Conservation (phyloP, 768 basidiomycete genomes). For the Russula emetica region DNA sequence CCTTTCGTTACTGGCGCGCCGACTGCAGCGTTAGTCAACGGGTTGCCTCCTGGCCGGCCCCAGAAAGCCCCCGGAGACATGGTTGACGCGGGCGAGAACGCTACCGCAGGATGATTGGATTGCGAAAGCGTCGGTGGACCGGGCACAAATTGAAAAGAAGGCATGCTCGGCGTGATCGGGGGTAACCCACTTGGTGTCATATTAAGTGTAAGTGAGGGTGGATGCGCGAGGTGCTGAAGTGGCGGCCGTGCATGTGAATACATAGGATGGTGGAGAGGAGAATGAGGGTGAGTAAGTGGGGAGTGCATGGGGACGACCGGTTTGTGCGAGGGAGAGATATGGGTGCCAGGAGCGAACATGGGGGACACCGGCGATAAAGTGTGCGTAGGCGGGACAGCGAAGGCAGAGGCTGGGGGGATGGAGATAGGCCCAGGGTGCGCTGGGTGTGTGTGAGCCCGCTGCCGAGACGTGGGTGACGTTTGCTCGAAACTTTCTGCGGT, state of each 20-base stretch:
- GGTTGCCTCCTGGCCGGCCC: slow-evolving; percentile 50
- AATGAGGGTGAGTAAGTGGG: slow-evolving; percentile 33
- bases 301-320: slow-evolving; percentile 4
- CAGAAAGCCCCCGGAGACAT: slow-evolving; percentile 76
- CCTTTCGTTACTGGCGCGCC: slow-evolving; percentile 48
- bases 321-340: slow-evolving; percentile 20
- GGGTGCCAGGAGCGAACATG: slow-evolving; percentile 30
- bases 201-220: slow-evolving; percentile 33
- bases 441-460: slow-evolving; percentile 35
- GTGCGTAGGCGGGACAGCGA: slow-evolving; percentile 40
- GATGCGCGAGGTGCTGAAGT: slow-evolving; percentile 39
- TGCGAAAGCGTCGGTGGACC: slow-evolving; percentile 41
- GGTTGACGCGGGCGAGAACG: slow-evolving; percentile 67
- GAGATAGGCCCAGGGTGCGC: slow-evolving; percentile 70
- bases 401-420: slow-evolving; percentile 55
- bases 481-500: slow-evolving; percentile 11
- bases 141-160: slow-evolving; percentile 80
- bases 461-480: slow-evolving; percentile 25
- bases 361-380: slow-evolving; percentile 31
- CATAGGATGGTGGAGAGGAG: slow-evolving; percentile 34
- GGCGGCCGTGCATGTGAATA: slow-evolving; percentile 36
- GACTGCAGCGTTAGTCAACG: slow-evolving; percentile 55
- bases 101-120: slow-evolving; percentile 33
- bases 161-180: slow-evolving; percentile 97
- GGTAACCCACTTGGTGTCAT: slow-evolving; percentile 73